phyloP scores from a whole-genome alignment of 2,329 filamentous ascomycete genomes.

The Shiraia sp. region DNA sequence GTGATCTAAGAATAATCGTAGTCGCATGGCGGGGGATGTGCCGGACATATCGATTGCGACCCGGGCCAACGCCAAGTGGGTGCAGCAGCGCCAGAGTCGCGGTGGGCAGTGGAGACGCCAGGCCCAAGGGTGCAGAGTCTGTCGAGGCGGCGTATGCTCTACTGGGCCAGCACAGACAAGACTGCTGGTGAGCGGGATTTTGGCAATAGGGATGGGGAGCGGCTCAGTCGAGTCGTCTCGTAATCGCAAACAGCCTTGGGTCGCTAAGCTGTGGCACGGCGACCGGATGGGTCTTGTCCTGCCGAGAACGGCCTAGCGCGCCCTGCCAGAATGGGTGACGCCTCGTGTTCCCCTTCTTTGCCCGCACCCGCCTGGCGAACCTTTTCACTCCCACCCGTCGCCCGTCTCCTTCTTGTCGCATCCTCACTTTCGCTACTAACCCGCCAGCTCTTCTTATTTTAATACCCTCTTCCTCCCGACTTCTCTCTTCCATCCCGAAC shows the following conservation, averaged over 20 bases:
- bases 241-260: background rate
- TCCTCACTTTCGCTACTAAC: constrained; percentile 8
- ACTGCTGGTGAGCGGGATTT: too few relatives aligned
- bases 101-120: constrained; percentile 1
- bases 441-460: constrained; percentile 4
- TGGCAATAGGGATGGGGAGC: too few relatives aligned
- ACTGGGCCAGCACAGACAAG: too few relatives aligned
- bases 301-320: background rate
- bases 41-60: constrained; percentile 17
- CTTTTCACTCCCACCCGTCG: constrained; percentile 1
- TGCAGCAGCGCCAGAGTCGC: constrained; percentile 9
- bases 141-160: too few relatives aligned
- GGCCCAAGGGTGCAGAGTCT: constrained; percentile 1
- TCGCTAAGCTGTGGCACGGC: background rate
- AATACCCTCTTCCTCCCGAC: background rate
- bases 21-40: too few relatives aligned
- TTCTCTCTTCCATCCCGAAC: background rate
- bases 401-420: constrained; percentile 7
- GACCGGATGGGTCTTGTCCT: background rate
- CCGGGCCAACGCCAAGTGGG: constrained; percentile 1
- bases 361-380: background rate
- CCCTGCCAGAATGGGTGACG: background rate
- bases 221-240: too few relatives aligned
- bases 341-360: constrained; percentile 4
- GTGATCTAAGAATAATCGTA: too few relatives aligned